Percentiles rank a stretch among this genome's conserved stretches.
Conservation (phyloP, 306 rosid species). For the Quercus alba region DNA sequence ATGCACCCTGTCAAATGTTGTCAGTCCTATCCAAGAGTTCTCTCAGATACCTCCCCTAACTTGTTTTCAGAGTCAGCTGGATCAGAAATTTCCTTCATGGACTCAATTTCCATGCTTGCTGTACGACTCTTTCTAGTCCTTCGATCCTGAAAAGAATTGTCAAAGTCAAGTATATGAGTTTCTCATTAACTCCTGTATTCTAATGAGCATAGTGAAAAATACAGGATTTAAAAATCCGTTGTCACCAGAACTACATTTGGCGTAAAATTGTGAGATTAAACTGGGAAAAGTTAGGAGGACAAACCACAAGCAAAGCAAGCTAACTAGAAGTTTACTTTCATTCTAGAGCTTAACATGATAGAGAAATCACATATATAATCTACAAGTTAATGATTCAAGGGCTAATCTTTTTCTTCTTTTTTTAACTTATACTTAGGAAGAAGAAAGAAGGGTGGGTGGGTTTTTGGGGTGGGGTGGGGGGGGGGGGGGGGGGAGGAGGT, state of each 20-base stretch:
- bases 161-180: constrained; percentile 6
- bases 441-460: too few species aligned
- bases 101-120: constrained; percentile 71
- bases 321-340: not conserved
- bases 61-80: constrained; percentile 43
- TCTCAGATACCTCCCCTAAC: constrained; percentile 34
- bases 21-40: constrained; percentile 53
- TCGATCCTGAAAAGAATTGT: constrained; percentile 63
- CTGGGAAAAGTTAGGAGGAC: not conserved
- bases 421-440: too few species aligned
- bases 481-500: not conserved
- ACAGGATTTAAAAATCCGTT: not conserved
- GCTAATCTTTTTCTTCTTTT: not conserved
- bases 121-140: constrained; percentile 72
- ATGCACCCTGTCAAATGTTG: constrained; percentile 31
- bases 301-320: not conserved
- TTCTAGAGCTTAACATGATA: not conserved
- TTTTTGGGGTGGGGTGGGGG: too few species aligned
- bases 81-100: constrained; percentile 52
- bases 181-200: not conserved
- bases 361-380: not conserved
- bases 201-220: constrained; percentile 1
- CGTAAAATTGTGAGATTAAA: not conserved
- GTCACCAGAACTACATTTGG: not conserved
- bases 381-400: not conserved